These are phyloP conservation scores for Tetrapisispora nanseiensis DNA, from an alignment of 805 yeast genomes.

Conservation along the genomic window DNA sequence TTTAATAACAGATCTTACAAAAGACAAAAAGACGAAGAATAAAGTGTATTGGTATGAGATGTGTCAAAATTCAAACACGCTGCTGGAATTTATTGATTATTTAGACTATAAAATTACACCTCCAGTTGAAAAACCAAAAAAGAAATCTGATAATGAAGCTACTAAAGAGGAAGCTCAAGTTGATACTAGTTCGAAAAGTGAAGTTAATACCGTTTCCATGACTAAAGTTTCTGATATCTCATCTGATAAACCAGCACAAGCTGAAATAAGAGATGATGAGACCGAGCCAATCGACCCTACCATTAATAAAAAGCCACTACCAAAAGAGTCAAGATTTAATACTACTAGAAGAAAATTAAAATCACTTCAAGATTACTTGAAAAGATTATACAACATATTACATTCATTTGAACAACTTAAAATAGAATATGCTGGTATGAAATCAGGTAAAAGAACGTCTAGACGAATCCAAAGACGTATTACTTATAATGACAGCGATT, in stretches of 20 bases:
- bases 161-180: not conserved
- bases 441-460: constrained; percentile 23
- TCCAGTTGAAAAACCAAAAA: constrained; percentile 1
- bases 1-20: constrained; percentile 13
- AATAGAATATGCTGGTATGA: constrained; percentile 41
- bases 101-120: constrained; percentile 14
- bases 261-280: not conserved
- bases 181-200: too few species aligned
- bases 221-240: too few species aligned
- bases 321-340: constrained; percentile 18
- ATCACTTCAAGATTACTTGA: constrained; percentile 13
- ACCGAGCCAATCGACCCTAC: constrained; percentile 3
- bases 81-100: constrained; percentile 16
- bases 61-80: constrained; percentile 17
- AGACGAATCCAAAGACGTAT: constrained; percentile 24
- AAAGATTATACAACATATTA: constrained; percentile 33
- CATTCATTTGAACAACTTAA: constrained; percentile 55
- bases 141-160: not conserved
- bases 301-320: constrained; percentile 16
- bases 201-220: too few species aligned
- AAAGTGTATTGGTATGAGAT: constrained; percentile 27
- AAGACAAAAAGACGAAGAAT: constrained; percentile 3
- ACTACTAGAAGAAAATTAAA: constrained; percentile 16
- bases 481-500: constrained; percentile 12
- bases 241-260: not conserved